Percentiles rank a stretch among this genome's conserved stretches.
phyloP scores from a whole-genome alignment of 768 basidiomycete genomes.

The Phlebiopsis gigantea region DNA sequence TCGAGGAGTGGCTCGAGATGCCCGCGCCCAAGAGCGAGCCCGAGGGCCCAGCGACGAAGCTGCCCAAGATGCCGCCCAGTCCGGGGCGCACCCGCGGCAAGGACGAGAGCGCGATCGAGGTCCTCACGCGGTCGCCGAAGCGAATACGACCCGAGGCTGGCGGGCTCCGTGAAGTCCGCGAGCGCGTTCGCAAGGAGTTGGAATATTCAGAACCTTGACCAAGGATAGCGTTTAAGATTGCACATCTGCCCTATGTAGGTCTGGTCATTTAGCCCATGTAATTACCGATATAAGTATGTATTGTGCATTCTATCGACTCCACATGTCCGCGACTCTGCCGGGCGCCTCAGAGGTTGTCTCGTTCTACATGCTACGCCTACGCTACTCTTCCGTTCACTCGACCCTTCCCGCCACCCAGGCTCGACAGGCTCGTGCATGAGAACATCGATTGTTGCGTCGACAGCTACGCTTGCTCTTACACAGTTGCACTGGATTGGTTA shows the following conservation, averaged over 20 bases:
- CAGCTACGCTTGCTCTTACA: too few species aligned
- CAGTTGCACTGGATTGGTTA: too few species aligned
- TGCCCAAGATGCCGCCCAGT: constrained; percentile 32
- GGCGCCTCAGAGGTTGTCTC: too few species aligned
- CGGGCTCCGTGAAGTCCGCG: constrained; percentile 73
- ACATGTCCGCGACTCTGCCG: neutral
- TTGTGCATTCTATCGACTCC: constrained; percentile 2
- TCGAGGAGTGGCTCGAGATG: constrained; percentile 56
- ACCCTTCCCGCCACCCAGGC: too few species aligned
- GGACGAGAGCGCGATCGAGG: constrained; percentile 53
- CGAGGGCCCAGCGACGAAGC: constrained; percentile 15
- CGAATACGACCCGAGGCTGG: constrained; percentile 66
- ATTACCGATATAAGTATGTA: neutral
- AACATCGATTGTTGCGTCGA: too few species aligned
- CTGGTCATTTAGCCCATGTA: neutral
- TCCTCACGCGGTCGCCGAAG: constrained; percentile 66
- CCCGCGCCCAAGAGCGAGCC: constrained; percentile 32
- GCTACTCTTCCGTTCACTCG: too few species aligned
- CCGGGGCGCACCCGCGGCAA: constrained; percentile 34
- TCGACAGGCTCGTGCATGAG: too few species aligned
- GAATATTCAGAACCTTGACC: constrained; percentile 30
- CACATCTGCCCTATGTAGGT: neutral
- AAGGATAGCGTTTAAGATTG: neutral
- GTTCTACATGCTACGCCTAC: too few species aligned
- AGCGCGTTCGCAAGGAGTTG: constrained; percentile 75